Conservation (phyloP, 2,329 filamentous ascomycete genomes). For the Tolypocladium guangdongense region DNA sequence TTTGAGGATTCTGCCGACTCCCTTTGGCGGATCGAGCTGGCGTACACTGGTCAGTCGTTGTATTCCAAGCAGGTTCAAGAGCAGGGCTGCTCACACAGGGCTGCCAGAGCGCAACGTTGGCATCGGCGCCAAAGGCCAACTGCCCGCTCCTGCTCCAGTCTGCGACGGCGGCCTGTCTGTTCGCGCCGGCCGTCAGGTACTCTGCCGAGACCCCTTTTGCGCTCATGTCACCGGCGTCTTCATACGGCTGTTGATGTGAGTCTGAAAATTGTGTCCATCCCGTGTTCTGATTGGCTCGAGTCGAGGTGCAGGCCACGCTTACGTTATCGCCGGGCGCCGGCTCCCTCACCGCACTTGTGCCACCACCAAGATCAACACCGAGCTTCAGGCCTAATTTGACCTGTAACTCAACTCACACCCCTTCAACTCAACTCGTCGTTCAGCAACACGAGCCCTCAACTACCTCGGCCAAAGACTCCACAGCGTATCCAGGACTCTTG, state of each 20-base stretch:
- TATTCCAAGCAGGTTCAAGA: not conserved
- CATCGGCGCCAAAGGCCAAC: conserved; percentile 81
- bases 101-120: conserved; percentile 81
- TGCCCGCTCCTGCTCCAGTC: conserved; percentile 72
- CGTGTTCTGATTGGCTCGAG: conserved; percentile 24
- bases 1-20: conserved; percentile 55
- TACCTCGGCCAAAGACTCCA: not conserved
- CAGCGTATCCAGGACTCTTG: not conserved
- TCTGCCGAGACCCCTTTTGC: conserved; percentile 25
- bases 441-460: not conserved
- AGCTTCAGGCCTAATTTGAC: not conserved
- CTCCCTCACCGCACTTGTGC: not conserved
- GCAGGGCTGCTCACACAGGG: conserved; percentile 50
- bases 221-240: conserved; percentile 14
- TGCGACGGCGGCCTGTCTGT: conserved; percentile 78
- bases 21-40: conserved; percentile 31
- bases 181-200: conserved; percentile 71
- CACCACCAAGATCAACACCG: not conserved
- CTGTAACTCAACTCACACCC: not conserved
- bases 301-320: conserved; percentile 9
- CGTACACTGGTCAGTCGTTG: not conserved
- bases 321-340: not conserved
- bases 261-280: conserved; percentile 22
- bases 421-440: not conserved
- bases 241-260: conserved; percentile 11